Percentiles rank a stretch among this genome's conserved stretches.
These are phyloP conservation scores for Amaranthus tricolor DNA, from an alignment of 179 eudicot genomes.

Conservation along the genomic window DNA sequence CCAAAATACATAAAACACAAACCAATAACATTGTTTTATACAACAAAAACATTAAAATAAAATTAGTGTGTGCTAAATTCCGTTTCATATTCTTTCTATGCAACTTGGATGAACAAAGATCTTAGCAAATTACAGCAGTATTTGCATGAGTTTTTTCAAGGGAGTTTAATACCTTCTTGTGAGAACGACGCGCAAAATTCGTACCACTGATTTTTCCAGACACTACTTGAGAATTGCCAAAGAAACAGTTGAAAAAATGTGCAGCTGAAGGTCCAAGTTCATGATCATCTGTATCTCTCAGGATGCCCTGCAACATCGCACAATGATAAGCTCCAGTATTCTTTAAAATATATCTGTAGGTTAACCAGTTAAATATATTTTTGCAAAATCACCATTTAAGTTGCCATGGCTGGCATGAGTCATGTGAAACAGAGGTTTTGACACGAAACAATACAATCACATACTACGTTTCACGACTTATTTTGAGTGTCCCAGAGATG, in stretches of 20 bases:
- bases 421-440: too few relatives aligned
- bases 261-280: constrained; percentile 71
- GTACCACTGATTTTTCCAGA: constrained; percentile 40
- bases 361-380: not conserved
- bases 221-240: constrained; percentile 57
- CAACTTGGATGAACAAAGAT: not conserved
- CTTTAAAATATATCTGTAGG: not conserved
- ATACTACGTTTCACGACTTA: too few relatives aligned
- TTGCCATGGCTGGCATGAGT: too few relatives aligned
- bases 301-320: constrained; percentile 53
- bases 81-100: not conserved
- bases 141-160: not conserved
- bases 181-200: constrained; percentile 39
- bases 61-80: not conserved
- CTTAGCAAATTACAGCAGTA: not conserved
- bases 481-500: too few relatives aligned
- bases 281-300: constrained; percentile 87
- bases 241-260: constrained; percentile 82
- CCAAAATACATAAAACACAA: not conserved
- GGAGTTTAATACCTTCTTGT: constrained; percentile 54
- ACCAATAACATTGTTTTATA: not conserved
- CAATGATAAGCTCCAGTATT: not conserved
- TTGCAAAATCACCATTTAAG: not conserved
- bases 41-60: not conserved
- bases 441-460: too few relatives aligned